phyloP scores from a whole-genome alignment of 2,329 filamentous ascomycete genomes.

The Arthroderma uncinatum region DNA sequence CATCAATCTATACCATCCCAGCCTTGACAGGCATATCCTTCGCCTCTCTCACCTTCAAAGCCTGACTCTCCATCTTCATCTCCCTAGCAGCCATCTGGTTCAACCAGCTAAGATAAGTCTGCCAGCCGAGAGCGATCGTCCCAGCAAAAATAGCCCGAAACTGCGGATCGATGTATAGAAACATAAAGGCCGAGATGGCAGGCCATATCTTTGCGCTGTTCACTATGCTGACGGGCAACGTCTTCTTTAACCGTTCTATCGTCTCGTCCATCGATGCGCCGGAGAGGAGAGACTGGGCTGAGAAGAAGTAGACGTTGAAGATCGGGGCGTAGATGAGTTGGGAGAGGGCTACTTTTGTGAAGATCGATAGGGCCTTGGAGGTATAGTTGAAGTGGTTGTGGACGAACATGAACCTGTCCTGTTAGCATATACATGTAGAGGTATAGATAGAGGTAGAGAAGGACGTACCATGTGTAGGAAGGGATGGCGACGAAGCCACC shows the following conservation, averaged over 20 bases:
- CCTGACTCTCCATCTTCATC: slow-evolving; percentile 26
- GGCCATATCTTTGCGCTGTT: slow-evolving; percentile 88
- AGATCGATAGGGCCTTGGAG: slow-evolving; percentile 58
- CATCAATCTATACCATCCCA: not conserved
- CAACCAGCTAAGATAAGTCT: slow-evolving; percentile 75
- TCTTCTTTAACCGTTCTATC: slow-evolving; percentile 58
- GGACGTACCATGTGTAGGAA: slow-evolving; percentile 63
- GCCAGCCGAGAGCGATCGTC: slow-evolving; percentile 75
- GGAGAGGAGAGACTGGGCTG: slow-evolving; percentile 61
- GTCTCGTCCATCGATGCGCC: slow-evolving; percentile 56
- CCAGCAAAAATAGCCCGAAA: slow-evolving; percentile 73
- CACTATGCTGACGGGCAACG: slow-evolving; percentile 62
- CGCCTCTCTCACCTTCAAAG: not conserved
- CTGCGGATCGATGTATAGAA: slow-evolving; percentile 69
- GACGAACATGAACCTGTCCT: slow-evolving; percentile 62
- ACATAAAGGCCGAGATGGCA: slow-evolving; percentile 71
- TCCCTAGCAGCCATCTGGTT: slow-evolving; percentile 60
- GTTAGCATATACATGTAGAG: slow-evolving; percentile 1
- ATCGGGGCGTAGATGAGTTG: slow-evolving; percentile 70
- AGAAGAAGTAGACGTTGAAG: slow-evolving; percentile 77
- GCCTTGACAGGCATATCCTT: not conserved
- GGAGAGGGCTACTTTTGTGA: slow-evolving; percentile 67
- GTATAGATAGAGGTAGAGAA: not conserved
- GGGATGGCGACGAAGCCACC: slow-evolving; percentile 65
- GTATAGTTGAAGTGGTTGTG: slow-evolving; percentile 73